phyloP scores from a whole-genome alignment of 148 eudicot genomes.

The Polygonum aviculare region DNA sequence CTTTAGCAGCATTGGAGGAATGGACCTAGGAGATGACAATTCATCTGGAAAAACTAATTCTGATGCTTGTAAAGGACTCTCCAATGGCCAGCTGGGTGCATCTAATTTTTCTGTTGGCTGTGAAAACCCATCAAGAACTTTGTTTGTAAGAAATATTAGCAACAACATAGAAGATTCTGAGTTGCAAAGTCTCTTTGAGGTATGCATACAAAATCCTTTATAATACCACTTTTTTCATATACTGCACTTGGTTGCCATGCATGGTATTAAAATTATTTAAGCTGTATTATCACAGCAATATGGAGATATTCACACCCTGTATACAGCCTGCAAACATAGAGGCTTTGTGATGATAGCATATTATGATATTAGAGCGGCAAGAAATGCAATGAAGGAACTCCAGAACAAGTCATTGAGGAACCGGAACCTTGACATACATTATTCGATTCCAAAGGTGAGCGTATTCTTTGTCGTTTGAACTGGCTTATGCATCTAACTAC shows the following conservation, averaged over 20 bases:
- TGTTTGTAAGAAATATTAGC: conserved; percentile 70
- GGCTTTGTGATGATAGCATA: conserved; percentile 85
- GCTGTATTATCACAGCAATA: conserved; percentile 40
- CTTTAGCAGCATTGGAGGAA: conserved; percentile 75
- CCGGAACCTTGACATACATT: conserved; percentile 77
- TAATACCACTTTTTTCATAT: not conserved
- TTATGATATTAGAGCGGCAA: conserved; percentile 74
- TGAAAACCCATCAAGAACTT: conserved; percentile 57
- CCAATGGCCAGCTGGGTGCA: conserved; percentile 21
- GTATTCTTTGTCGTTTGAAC: not conserved
- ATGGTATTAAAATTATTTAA: not conserved
- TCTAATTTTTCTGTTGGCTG: conserved; percentile 24
- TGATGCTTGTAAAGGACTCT: conserved; percentile 26
- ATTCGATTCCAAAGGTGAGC: conserved; percentile 64
- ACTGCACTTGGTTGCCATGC: not conserved
- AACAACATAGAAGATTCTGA: conserved; percentile 69
- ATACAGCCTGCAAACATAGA: conserved; percentile 70
- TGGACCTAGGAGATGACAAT: conserved; percentile 77
- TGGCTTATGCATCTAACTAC: not conserved
- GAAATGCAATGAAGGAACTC: conserved; percentile 66
- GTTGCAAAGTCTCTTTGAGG: conserved; percentile 61
- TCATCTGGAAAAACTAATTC: conserved; percentile 27
- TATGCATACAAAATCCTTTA: conserved; percentile 11
- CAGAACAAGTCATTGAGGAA: conserved; percentile 55
- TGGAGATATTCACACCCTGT: conserved; percentile 67